Conservation (phyloP, 1,139 yeast genomes). For the Pichia norvegensis region DNA sequence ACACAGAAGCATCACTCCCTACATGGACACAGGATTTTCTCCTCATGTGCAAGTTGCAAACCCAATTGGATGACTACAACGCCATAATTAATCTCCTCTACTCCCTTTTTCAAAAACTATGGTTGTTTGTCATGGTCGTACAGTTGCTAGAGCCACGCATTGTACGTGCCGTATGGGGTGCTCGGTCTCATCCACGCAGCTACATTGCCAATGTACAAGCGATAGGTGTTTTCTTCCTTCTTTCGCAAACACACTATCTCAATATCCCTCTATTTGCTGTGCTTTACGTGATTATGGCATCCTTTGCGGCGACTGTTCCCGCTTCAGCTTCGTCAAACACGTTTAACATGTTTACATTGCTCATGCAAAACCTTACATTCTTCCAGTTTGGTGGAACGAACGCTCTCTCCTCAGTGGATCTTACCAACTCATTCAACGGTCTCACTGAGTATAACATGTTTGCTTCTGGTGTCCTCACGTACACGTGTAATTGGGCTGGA, state of each 20-base stretch:
- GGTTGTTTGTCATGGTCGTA: conserved; percentile 15
- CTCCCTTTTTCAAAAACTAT: conserved; percentile 19
- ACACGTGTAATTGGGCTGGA: conserved; percentile 75
- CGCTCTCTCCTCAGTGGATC: conserved; percentile 82
- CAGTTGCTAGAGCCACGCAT: conserved; percentile 17
- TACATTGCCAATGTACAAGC: conserved; percentile 35
- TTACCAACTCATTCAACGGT: conserved; percentile 90
- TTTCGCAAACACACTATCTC: conserved; percentile 61
- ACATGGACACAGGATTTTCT: conserved; percentile 20
- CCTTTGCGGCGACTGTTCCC: conserved; percentile 10
- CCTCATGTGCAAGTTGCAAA: conserved; percentile 8
- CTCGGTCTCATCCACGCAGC: background rate
- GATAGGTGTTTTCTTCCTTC: conserved; percentile 45
- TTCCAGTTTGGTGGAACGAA: conserved; percentile 89
- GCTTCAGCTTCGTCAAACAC: conserved; percentile 13
- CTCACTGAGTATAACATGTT: conserved; percentile 57
- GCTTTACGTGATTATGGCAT: conserved; percentile 36
- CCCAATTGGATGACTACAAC: conserved; percentile 16
- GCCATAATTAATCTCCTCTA: conserved; percentile 19
- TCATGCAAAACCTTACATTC: conserved; percentile 67
- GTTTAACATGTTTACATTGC: conserved; percentile 20
- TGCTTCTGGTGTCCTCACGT: conserved; percentile 73
- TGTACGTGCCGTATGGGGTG: conserved; percentile 1
- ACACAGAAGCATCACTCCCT: conserved; percentile 15
- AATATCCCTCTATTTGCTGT: conserved; percentile 65